These are phyloP conservation scores for Vairimorpha ceranae DNA, from an alignment of 371 early-diverging fungal genomes.

Conservation along the genomic window DNA sequence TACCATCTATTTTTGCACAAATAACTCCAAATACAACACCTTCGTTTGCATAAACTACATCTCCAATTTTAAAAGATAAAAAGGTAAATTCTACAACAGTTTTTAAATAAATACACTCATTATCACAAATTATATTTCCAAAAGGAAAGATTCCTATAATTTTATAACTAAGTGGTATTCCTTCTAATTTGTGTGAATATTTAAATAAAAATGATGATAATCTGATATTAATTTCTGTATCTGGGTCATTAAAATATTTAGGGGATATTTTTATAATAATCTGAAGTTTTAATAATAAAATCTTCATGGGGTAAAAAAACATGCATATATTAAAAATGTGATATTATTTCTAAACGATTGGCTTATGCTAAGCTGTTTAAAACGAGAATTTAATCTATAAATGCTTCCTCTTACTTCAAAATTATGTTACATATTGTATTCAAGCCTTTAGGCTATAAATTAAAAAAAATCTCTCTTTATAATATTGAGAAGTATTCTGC, in stretches of 20 bases:
- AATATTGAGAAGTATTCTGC: no score
- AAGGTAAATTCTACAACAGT: slow-evolving; percentile 5
- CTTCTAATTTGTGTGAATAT: slow-evolving; percentile 5
- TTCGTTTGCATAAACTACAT: background rate
- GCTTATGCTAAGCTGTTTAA: no score
- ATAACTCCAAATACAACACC: background rate
- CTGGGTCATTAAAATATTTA: slow-evolving; percentile 12
- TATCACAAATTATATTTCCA: slow-evolving; percentile 12
- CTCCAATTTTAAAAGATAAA: background rate
- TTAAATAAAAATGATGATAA: slow-evolving; percentile 8
- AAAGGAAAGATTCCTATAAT: background rate
- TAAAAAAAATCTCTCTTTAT: no score
- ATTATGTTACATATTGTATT: no score
- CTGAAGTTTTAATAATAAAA: background rate
- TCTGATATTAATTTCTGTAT: background rate
- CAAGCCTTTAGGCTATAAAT: no score
- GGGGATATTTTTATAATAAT: slow-evolving; percentile 1
- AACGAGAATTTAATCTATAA: no score
- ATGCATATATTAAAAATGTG: no score
- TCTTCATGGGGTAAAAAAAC: slow-evolving; percentile 3
- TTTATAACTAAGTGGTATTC: slow-evolving; percentile 2
- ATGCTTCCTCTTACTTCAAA: no score
- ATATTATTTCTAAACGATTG: no score
- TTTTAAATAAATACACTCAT: slow-evolving; percentile 1
- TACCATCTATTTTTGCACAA: background rate